A percentile compares a stretch with the other conserved stretches of the same genome.
Conservation (phyloP, 2,329 filamentous ascomycete species). For the Sporothrix sp. region DNA sequence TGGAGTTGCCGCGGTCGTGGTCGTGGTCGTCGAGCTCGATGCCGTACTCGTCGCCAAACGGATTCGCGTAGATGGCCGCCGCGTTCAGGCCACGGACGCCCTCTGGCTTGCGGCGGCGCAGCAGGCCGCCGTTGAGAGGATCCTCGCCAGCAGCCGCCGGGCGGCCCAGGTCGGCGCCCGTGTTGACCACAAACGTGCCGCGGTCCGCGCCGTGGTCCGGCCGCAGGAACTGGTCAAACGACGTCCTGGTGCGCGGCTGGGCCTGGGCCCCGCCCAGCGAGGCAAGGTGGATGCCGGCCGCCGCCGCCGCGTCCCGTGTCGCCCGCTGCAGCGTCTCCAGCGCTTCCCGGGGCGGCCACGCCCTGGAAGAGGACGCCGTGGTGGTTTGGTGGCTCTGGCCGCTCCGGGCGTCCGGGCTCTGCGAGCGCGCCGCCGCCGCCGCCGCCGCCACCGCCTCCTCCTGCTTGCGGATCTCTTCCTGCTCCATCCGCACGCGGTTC, state of each 20-base stretch:
- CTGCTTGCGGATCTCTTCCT: too few species aligned
- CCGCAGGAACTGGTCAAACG: slow-evolving; percentile 51
- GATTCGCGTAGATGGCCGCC: slow-evolving; percentile 41
- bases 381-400: too few species aligned
- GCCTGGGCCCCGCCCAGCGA: slow-evolving; percentile 1
- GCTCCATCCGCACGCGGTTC: slow-evolving; percentile 47
- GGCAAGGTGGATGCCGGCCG: slow-evolving; percentile 11
- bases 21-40: slow-evolving; percentile 34
- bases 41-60: slow-evolving; percentile 48
- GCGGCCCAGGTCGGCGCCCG: slow-evolving; percentile 36
- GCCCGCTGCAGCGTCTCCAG: slow-evolving; percentile 10
- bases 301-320: slow-evolving; percentile 14
- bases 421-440: too few species aligned
- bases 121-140: slow-evolving; percentile 31
- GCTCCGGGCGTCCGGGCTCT: too few species aligned
- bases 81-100: slow-evolving; percentile 20
- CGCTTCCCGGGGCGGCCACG: slow-evolving; percentile 9
- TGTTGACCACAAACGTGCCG: slow-evolving; percentile 49
- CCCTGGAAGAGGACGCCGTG: neutral
- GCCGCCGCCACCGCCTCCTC: too few species aligned
- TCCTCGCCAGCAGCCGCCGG: slow-evolving; percentile 13
- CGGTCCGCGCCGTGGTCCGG: slow-evolving; percentile 41
- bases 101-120: slow-evolving; percentile 41
- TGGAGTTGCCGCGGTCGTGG: slow-evolving; percentile 1
- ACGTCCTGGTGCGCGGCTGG: slow-evolving; percentile 21